phyloP scores from a whole-genome alignment of 805 yeast species.

The Candida sakaeoensis region DNA sequence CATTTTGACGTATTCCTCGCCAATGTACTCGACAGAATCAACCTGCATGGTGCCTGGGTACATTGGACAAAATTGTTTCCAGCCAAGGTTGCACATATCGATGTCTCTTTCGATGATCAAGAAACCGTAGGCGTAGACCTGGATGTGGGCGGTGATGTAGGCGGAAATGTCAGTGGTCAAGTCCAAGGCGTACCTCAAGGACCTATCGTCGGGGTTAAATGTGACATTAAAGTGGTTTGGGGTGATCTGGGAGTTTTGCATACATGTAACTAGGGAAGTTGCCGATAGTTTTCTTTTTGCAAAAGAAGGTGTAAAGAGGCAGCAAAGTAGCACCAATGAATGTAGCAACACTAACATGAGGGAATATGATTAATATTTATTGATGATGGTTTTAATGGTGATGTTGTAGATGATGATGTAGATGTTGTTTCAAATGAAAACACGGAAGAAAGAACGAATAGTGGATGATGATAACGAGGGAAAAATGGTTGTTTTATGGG shows the following conservation, averaged over 20 bases:
- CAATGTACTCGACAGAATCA: slow-evolving; percentile 62
- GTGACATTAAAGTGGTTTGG: slow-evolving; percentile 73
- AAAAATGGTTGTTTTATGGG: no score
- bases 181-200: slow-evolving; percentile 66
- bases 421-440: no score
- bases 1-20: slow-evolving; percentile 43
- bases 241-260: slow-evolving; percentile 68
- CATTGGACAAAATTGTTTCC: slow-evolving; percentile 90
- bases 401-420: not conserved
- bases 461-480: no score
- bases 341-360: slow-evolving; percentile 3
- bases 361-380: not conserved
- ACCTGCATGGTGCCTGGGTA: slow-evolving; percentile 79
- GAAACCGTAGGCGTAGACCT: slow-evolving; percentile 85
- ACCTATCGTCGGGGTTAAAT: slow-evolving; percentile 67
- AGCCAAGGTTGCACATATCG: slow-evolving; percentile 61
- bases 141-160: slow-evolving; percentile 63
- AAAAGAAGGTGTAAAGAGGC: slow-evolving; percentile 9
- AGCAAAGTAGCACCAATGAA: slow-evolving; percentile 1
- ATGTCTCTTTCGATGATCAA: slow-evolving; percentile 53
- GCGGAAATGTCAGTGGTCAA: slow-evolving; percentile 66
- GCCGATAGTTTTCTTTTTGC: slow-evolving; percentile 44
- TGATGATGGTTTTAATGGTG: not conserved
- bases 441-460: no score
- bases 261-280: slow-evolving; percentile 80